phyloP scores from a whole-genome alignment of 345 rosid genomes.

The Sisymbrium irio region DNA sequence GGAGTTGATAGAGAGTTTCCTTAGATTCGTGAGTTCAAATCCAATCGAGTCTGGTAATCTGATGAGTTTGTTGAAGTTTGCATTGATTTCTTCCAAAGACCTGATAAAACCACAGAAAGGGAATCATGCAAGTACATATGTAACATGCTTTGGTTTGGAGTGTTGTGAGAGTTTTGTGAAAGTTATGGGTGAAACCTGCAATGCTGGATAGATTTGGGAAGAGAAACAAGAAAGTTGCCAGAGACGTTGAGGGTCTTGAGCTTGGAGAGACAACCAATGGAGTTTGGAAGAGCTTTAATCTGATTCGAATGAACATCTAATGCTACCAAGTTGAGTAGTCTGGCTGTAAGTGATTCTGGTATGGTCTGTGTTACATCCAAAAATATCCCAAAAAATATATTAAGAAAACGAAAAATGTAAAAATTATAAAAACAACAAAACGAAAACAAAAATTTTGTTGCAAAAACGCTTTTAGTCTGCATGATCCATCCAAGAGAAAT shows the following conservation, averaged over 20 bases:
- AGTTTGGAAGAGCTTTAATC: conserved; percentile 69
- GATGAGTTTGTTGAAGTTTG: conserved; percentile 81
- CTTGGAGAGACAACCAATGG: conserved; percentile 79
- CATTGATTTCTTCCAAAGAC: conserved; percentile 74
- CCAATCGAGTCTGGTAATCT: conserved; percentile 71
- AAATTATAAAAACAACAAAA: not conserved
- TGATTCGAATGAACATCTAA: conserved; percentile 85
- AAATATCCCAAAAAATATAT: not conserved
- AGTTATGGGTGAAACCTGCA: conserved; percentile 57
- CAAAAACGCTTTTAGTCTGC: no score
- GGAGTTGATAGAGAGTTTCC: conserved; percentile 68
- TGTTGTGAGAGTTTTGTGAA: conserved; percentile 3
- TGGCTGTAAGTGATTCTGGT: conserved; percentile 81
- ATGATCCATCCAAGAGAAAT: not conserved
- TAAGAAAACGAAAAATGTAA: not conserved
- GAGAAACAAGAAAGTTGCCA: conserved; percentile 57
- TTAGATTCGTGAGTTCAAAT: conserved; percentile 61
- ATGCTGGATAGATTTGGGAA: conserved; percentile 72
- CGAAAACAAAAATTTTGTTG: no score
- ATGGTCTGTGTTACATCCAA: conserved; percentile 47
- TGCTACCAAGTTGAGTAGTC: conserved; percentile 69
- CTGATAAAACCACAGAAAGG: conserved; percentile 34
- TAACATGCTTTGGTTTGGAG: not conserved
- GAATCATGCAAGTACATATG: not conserved
- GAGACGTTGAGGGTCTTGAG: conserved; percentile 79